Percentiles rank a stretch among this genome's conserved stretches.
Evolutionary conservation across 1,284 basidiomycete species (phyloP).

Genomic region (Lignosus rhinocerotis): DNA sequence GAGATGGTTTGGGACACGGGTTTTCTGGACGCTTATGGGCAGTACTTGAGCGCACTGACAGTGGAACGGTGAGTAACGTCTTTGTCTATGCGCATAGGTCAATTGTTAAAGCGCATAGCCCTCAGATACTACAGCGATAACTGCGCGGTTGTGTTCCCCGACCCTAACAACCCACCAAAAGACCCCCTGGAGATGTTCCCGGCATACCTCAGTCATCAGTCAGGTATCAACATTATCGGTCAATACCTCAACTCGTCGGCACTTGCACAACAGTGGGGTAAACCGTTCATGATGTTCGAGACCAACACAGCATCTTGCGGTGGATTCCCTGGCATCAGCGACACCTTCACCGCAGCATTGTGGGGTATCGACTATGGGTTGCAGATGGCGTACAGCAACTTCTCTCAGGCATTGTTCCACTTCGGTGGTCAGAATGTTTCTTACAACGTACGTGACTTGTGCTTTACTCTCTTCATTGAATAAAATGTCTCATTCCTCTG

Average conservation of each 20-base stretch:
- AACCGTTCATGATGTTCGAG: conserved; percentile 66
- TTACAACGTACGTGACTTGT: conserved; percentile 52
- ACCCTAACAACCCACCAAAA: conserved; percentile 13
- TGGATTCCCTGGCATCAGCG: conserved; percentile 72
- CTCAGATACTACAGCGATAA: conserved; percentile 48
- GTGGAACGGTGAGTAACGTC: conserved; percentile 46
- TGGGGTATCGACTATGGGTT: conserved; percentile 41
- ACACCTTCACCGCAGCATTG: conserved; percentile 51
- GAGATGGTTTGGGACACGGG: conserved; percentile 47
- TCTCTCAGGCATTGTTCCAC: conserved; percentile 56
- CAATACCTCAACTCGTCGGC: conserved; percentile 50
- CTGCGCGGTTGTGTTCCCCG: conserved; percentile 30
- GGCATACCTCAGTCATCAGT: conserved; percentile 56
- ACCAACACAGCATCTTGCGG: conserved; percentile 81
- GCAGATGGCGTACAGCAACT: conserved; percentile 52
- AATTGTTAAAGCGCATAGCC: background rate
- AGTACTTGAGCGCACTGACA: conserved; percentile 40
- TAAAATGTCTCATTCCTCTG: background rate
- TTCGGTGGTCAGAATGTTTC: conserved; percentile 65
- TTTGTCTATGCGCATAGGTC: background rate
- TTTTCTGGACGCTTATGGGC: conserved; percentile 34
- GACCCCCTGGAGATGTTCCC: conserved; percentile 55
- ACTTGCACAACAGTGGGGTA: conserved; percentile 41
- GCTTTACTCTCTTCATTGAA: background rate
- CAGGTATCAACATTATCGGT: conserved; percentile 43